Evolutionary conservation across 2,329 filamentous ascomycete species (phyloP).

Genomic region (Neonectria faginata): DNA sequence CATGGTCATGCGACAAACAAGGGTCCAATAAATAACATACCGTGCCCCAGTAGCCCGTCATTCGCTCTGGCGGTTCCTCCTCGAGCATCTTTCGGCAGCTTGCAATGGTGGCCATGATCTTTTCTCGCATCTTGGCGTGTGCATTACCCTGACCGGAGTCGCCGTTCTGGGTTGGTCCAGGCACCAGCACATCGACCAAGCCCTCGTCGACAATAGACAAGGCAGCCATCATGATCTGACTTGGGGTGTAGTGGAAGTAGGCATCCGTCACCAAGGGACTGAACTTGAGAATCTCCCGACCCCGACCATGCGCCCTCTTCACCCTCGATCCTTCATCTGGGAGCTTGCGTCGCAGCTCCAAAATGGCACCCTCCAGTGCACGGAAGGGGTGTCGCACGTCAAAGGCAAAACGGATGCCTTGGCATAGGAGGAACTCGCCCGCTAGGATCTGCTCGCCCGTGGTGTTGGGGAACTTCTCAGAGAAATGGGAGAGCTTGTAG

Average conservation of each 20-base stretch:
- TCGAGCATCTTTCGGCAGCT: conserved; percentile 66
- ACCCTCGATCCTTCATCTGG: conserved; percentile 68
- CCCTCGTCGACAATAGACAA: conserved; percentile 79
- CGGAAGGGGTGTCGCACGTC: conserved; percentile 93
- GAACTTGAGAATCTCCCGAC: conserved; percentile 79
- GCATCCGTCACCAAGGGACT: conserved; percentile 89
- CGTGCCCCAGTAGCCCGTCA: conserved; percentile 65
- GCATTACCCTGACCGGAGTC: conserved; percentile 41
- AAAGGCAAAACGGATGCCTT: conserved; percentile 92
- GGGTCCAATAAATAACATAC: conserved; percentile 49
- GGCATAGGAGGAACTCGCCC: conserved; percentile 91
- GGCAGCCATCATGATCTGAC: conserved; percentile 91
- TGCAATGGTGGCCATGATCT: conserved; percentile 62
- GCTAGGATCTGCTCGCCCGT: conserved; percentile 86
- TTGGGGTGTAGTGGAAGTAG: conserved; percentile 97
- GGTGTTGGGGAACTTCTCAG: conserved; percentile 75
- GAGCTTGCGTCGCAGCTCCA: conserved; percentile 80
- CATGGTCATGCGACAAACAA: too few relatives aligned
- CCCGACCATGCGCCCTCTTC: conserved; percentile 75
- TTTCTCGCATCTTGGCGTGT: conserved; percentile 54
- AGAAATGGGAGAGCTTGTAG: conserved; percentile 73
- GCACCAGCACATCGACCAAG: conserved; percentile 64
- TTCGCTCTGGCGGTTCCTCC: conserved; percentile 67
- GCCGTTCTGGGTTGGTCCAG: conserved; percentile 51
- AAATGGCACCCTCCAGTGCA: conserved; percentile 84